Percentiles rank a stretch among this genome's conserved stretches.
Conservation (phyloP, 257 asterid genomes). For the Nyctanthes arbortristis region DNA sequence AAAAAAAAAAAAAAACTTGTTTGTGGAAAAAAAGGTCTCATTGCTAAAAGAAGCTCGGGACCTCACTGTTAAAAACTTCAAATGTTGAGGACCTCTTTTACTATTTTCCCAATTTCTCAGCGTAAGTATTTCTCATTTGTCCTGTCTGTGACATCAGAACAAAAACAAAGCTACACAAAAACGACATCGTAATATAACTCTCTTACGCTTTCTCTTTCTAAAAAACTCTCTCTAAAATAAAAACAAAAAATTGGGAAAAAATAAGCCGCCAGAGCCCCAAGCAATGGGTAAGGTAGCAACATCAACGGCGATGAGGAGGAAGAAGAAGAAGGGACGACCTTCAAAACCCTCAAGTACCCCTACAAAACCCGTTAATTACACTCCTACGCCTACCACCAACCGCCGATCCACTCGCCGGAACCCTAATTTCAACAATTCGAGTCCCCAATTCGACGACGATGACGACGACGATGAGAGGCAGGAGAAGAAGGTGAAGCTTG, state of each 20-base stretch:
- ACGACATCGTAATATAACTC: background rate
- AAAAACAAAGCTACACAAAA: background rate
- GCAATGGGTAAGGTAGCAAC: slow-evolving; percentile 25
- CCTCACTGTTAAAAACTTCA: too few species aligned
- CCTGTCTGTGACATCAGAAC: background rate
- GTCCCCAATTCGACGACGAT: slow-evolving; percentile 51
- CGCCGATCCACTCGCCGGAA: slow-evolving; percentile 50
- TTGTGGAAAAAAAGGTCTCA: too few species aligned
- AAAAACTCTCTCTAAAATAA: background rate
- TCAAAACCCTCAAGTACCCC: slow-evolving; percentile 30
- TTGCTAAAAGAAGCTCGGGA: too few species aligned
- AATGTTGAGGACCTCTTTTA: too few species aligned
- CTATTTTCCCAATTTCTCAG: background rate
- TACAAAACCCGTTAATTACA: slow-evolving; percentile 28
- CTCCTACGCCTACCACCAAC: slow-evolving; percentile 34
- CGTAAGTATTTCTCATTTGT: background rate
- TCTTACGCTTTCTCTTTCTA: background rate
- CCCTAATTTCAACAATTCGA: slow-evolving; percentile 27
- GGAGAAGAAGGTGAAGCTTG: slow-evolving; percentile 89
- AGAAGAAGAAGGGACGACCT: slow-evolving; percentile 90
- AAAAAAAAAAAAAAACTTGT: too few species aligned
- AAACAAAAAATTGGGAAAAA: background rate
- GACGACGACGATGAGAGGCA: slow-evolving; percentile 85
- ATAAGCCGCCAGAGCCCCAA: background rate
- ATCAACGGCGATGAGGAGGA: slow-evolving; percentile 39